Evolutionary conservation across 1,284 basidiomycete genomes (phyloP).

Genomic region (Phellinidium pouzarii): DNA sequence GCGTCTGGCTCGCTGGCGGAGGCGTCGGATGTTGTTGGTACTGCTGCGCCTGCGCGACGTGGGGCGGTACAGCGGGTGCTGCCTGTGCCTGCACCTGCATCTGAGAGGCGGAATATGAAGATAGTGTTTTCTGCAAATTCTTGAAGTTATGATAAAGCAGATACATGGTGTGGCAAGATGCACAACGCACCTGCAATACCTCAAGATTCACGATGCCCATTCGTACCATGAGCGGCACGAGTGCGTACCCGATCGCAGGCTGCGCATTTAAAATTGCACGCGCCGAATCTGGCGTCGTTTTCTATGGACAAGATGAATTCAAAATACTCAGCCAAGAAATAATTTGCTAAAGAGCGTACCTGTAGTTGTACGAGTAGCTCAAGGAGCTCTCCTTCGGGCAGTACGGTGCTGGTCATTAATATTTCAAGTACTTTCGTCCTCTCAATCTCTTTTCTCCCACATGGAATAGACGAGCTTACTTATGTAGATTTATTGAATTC

Average conservation of each 20-base stretch:
- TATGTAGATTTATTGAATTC: no score
- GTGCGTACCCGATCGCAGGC: conserved; percentile 67
- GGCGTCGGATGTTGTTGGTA: conserved; percentile 7
- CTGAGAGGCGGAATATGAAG: conserved; percentile 1
- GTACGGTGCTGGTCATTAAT: background rate
- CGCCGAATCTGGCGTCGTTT: conserved; percentile 66
- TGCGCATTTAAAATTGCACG: conserved; percentile 60
- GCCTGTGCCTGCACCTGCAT: background rate
- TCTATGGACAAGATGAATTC: conserved; percentile 33
- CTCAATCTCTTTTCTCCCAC: no score
- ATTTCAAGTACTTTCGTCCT: background rate
- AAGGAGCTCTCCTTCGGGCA: conserved; percentile 50
- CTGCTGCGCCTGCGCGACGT: conserved; percentile 8
- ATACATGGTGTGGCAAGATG: background rate
- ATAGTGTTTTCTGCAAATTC: conserved; percentile 5
- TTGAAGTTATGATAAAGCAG: background rate
- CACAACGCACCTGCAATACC: conserved; percentile 52
- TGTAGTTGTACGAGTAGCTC: conserved; percentile 64
- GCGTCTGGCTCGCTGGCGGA: background rate
- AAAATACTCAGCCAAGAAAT: background rate
- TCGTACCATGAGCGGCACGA: conserved; percentile 68
- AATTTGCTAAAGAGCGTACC: conserved; percentile 30
- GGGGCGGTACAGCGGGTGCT: conserved; percentile 5
- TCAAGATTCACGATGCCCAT: conserved; percentile 68
- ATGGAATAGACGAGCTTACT: no score